Conservation (phyloP, 345 rosid species). For the Eucalyptus fibrosa region DNA sequence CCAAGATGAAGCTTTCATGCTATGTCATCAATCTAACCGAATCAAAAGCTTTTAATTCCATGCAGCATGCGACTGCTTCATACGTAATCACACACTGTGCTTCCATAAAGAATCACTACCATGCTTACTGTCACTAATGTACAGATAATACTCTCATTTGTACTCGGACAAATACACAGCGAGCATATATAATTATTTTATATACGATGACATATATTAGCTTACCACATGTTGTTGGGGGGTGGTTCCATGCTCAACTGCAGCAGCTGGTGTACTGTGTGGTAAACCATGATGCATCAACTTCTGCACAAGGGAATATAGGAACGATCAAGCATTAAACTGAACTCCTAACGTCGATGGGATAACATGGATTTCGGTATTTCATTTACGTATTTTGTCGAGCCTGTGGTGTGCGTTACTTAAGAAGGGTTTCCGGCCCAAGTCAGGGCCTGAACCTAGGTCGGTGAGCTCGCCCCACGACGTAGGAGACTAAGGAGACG, state of each 20-base stretch:
- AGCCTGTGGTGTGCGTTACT: no score
- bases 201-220: neutral
- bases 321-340: no score
- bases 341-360: no score
- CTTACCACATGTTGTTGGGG: constrained; percentile 67
- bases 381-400: no score
- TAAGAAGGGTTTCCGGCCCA: no score
- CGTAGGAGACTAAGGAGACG: no score
- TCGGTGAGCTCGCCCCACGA: no score
- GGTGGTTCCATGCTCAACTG: constrained; percentile 89
- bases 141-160: neutral
- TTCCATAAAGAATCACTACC: neutral
- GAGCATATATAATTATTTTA: neutral
- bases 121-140: neutral
- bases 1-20: neutral
- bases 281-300: constrained; percentile 84
- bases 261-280: constrained; percentile 71
- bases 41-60: neutral
- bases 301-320: constrained; percentile 34
- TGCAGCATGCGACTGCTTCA: neutral
- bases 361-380: no score
- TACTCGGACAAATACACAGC: neutral
- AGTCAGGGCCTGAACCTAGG: no score
- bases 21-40: neutral
- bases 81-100: neutral